Base-by-base conservation (phyloP, 2,329 filamentous ascomycete species). In the Ceratocystis cubensis region DNA sequence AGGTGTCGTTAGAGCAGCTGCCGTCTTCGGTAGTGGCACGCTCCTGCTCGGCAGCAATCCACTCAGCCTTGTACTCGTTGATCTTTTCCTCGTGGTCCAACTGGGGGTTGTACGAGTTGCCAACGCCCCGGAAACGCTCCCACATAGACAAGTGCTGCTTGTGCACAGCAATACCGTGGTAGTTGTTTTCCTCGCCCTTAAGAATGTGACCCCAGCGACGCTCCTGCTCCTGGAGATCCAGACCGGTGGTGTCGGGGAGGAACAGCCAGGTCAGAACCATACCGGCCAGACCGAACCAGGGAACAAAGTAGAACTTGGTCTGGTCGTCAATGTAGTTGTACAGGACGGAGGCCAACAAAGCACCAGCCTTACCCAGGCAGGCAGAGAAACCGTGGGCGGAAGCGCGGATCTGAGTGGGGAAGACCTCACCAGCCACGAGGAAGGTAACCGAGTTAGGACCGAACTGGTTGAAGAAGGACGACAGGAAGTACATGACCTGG, bases 381-480 rank as follows among this genome's bases (percentile, higher is more conserved):
- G 93, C 93, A n/a, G 89, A 91, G 78, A 96, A 90, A 67, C 93
- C 93, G 80, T 97, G 93, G 64, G 93, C 93, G 20, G 90, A 91
- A 71, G 93, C 93, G 72, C 93, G 91, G 71, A 97, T 86, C 8
- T 92, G 89, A 0, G 92, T 96, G 8, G 93, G 93, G 82, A 90
- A 97, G n/a, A 96, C 91, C 76, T 97, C 93, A 56, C 91, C 93
- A 56, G 93, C 93, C 45, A 96, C 89, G 71, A 97, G 84, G 88
- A 97, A 97, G 69, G 92, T 96, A 72, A 96, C 91, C 61, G 86
- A 88, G 82, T 97, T 97, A 76, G 93, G 93, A 13, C 93, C 93
- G 73, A 97, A 97, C 75, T 97, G 93, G 82, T 96, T 96, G 86
- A 97, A 97, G 81, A 97, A 97, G 28, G 90, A 96, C 6, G 91